These are phyloP conservation scores for Aspergillus cavernicola DNA, from an alignment of 495 filamentous ascomycete genomes.

Conservation along the genomic window DNA sequence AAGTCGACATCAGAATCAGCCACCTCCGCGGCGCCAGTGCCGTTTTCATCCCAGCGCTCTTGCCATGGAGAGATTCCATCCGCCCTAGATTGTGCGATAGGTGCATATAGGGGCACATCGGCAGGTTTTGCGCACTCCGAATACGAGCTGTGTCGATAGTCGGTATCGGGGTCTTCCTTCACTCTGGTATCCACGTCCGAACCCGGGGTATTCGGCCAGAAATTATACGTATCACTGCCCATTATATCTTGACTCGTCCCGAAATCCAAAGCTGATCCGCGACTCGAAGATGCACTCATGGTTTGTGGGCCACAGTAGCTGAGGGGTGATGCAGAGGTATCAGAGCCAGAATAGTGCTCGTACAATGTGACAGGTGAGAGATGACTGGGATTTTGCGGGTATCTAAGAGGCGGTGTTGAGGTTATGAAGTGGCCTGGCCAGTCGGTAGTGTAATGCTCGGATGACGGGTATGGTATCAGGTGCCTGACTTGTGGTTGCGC, in stretches of 20 bases:
- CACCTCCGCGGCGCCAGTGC: neutral
- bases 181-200: slow-evolving; percentile 15
- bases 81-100: neutral
- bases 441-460: slow-evolving; percentile 12
- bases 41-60: neutral
- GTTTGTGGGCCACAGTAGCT: slow-evolving; percentile 23
- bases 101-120: neutral
- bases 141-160: slow-evolving; percentile 13
- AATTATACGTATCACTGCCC: slow-evolving; percentile 3
- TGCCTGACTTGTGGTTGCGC: slow-evolving; percentile 11
- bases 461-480: slow-evolving; percentile 10
- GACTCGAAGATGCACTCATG: slow-evolving; percentile 25
- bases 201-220: slow-evolving; percentile 25
- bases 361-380: slow-evolving; percentile 19
- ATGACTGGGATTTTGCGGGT: slow-evolving; percentile 18
- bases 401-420: slow-evolving; percentile 13
- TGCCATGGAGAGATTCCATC: neutral
- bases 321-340: slow-evolving; percentile 22
- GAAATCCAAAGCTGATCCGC: slow-evolving; percentile 21
- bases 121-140: neutral
- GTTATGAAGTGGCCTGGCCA: slow-evolving; percentile 21
- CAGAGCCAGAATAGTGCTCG: slow-evolving; percentile 18
- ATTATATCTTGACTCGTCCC: slow-evolving; percentile 9
- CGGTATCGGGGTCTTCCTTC: slow-evolving; percentile 12
- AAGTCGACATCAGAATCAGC: slow-evolving; percentile 1